A percentile compares a stretch with the other conserved stretches of the same genome.
Evolutionary conservation across 1,139 yeast species (phyloP).

Genomic region (Zygosaccharomyces pseudobailii): DNA sequence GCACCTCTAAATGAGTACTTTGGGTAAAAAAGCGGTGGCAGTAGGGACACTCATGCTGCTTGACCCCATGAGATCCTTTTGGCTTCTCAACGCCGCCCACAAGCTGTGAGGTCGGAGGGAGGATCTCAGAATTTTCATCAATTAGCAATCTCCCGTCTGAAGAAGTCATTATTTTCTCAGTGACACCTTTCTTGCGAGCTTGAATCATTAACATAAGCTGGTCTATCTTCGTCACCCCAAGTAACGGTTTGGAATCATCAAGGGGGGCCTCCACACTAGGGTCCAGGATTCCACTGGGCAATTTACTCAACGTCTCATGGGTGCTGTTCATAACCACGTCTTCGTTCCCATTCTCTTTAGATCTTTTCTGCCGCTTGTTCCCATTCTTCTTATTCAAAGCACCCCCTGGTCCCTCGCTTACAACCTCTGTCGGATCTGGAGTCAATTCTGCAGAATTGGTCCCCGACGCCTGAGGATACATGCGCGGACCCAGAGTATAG

Average conservation of each 20-base stretch:
- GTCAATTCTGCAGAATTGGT: slow-evolving; percentile 5
- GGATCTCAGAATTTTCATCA: slow-evolving; percentile 30
- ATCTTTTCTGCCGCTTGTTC: slow-evolving; percentile 12
- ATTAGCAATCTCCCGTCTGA: slow-evolving; percentile 48
- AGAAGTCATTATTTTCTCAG: slow-evolving; percentile 54
- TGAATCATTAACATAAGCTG: slow-evolving; percentile 86
- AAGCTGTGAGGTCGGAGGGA: slow-evolving; percentile 62
- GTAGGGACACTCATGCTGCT: slow-evolving; percentile 66
- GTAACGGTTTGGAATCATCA: slow-evolving; percentile 60
- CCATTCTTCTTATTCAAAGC: not conserved
- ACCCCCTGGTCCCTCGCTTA: not conserved
- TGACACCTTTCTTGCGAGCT: slow-evolving; percentile 75
- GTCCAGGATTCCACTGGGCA: slow-evolving; percentile 31
- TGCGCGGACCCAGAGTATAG: slow-evolving; percentile 6
- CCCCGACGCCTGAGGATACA: slow-evolving; percentile 1
- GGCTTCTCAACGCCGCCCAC: slow-evolving; percentile 84
- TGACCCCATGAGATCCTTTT: slow-evolving; percentile 40
- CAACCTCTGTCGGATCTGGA: slow-evolving; percentile 7
- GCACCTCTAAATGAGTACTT: slow-evolving; percentile 74
- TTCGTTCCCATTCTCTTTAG: slow-evolving; percentile 7
- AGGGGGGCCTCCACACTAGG: slow-evolving; percentile 46
- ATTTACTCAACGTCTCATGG: slow-evolving; percentile 11
- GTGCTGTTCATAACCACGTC: slow-evolving; percentile 12
- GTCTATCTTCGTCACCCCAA: slow-evolving; percentile 87
- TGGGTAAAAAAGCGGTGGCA: slow-evolving; percentile 69